phyloP scores from a whole-genome alignment of 306 rosid species.

The Acacia acuminata region DNA sequence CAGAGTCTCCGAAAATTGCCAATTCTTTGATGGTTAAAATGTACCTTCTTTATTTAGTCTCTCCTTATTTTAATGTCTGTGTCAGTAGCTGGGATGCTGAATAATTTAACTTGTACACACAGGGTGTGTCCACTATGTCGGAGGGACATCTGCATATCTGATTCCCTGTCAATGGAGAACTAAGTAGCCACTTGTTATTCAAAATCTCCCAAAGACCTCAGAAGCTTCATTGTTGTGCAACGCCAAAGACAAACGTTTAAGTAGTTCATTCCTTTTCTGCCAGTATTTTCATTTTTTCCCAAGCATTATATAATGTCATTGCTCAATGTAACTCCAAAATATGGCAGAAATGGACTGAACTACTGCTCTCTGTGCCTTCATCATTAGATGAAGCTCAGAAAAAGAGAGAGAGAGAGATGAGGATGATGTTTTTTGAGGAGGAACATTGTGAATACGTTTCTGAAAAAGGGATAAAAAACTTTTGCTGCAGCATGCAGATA shows the following conservation, averaged over 20 bases:
- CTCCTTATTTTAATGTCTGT: neutral
- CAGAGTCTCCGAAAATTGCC: neutral
- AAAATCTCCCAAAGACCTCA: neutral
- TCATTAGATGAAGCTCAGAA: slow-evolving; percentile 4
- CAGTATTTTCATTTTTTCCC: slow-evolving; percentile 11
- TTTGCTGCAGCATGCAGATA: slow-evolving; percentile 1
- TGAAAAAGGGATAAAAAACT: neutral
- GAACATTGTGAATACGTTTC: slow-evolving; percentile 27
- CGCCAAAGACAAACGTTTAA: neutral
- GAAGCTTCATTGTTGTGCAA: neutral
- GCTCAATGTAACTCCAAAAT: slow-evolving; percentile 18
- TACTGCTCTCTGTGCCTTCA: slow-evolving; percentile 23
- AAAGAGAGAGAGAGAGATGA: neutral
- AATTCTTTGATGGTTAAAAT: neutral
- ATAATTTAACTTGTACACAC: slow-evolving; percentile 26
- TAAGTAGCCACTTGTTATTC: slow-evolving; percentile 17
- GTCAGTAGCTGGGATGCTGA: neutral
- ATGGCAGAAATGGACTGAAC: slow-evolving; percentile 42
- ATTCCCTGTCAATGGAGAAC: slow-evolving; percentile 34
- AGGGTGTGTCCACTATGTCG: slow-evolving; percentile 81
- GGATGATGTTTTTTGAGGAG: neutral
- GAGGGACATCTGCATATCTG: slow-evolving; percentile 61
- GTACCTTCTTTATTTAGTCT: neutral
- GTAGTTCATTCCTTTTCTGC: slow-evolving; percentile 46
- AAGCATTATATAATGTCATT: neutral